These are phyloP conservation scores for Phoma sp. DNA, from an alignment of 2,329 filamentous ascomycete species.

Conservation along the genomic window DNA sequence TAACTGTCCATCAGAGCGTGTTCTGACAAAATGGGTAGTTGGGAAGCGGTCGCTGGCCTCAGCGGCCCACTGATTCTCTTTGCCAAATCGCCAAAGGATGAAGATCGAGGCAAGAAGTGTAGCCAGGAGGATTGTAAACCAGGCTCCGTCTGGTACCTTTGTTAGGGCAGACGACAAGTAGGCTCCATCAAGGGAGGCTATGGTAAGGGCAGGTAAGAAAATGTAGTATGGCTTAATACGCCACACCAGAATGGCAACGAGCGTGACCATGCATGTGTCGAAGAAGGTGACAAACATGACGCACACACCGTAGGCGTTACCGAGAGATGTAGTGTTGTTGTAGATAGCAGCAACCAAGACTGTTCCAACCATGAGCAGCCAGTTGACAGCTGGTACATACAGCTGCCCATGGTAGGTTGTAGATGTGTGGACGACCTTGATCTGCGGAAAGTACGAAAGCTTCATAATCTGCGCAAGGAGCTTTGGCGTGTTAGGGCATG, in stretches of 20 bases:
- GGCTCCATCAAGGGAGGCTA: slow-evolving; percentile 70
- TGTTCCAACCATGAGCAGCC: slow-evolving; percentile 76
- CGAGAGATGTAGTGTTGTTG: slow-evolving; percentile 68
- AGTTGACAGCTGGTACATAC: slow-evolving; percentile 77
- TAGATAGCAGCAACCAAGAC: slow-evolving; percentile 76
- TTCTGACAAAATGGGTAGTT: slow-evolving; percentile 53
- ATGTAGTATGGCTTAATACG: slow-evolving; percentile 66
- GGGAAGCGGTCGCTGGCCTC: slow-evolving; percentile 65
- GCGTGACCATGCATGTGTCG: slow-evolving; percentile 74
- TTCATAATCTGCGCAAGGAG: slow-evolving; percentile 75
- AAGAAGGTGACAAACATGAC: slow-evolving; percentile 83
- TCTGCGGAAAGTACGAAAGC: slow-evolving; percentile 74
- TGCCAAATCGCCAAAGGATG: slow-evolving; percentile 78
- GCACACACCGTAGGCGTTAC: slow-evolving; percentile 79
- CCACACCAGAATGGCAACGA: slow-evolving; percentile 77
- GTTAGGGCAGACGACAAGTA: slow-evolving; percentile 73
- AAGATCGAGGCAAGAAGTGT: slow-evolving; percentile 68
- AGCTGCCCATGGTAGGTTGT: slow-evolving; percentile 74
- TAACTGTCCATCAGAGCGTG: slow-evolving; percentile 37
- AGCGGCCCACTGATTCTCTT: slow-evolving; percentile 76
- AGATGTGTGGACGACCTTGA: slow-evolving; percentile 75
- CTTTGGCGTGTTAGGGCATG: slow-evolving; percentile 41
- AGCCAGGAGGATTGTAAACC: slow-evolving; percentile 75
- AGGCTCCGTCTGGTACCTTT: slow-evolving; percentile 77
- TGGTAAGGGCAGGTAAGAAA: slow-evolving; percentile 65